phyloP scores from a whole-genome alignment of 257 asterid species.

The Anisodus acutangulus region DNA sequence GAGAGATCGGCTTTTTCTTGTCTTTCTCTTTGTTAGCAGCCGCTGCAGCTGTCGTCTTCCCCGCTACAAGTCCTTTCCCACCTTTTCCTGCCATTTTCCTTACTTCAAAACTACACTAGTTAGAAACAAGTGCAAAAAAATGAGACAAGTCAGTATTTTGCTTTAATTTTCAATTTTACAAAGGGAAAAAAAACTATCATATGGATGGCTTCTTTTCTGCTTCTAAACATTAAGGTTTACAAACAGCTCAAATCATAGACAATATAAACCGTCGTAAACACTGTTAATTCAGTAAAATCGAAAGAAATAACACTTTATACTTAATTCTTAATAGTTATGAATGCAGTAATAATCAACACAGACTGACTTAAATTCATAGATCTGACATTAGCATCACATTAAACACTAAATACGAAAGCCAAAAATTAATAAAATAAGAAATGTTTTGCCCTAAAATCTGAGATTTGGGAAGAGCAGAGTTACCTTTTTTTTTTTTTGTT shows the following conservation, averaged over 20 bases:
- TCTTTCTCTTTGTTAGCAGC: constrained; percentile 82
- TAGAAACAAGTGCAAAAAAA: neutral
- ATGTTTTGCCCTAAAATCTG: too few relatives aligned
- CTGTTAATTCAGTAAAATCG: neutral
- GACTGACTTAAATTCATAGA: neutral
- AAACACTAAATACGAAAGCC: neutral
- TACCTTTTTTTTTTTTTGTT: neutral
- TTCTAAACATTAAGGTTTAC: neutral
- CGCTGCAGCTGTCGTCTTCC: constrained; percentile 81
- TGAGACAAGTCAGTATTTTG: neutral
- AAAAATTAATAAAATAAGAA: too few relatives aligned
- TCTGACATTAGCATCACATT: neutral
- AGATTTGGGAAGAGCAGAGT: neutral
- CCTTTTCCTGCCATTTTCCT: constrained; percentile 91
- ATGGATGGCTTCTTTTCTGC: neutral
- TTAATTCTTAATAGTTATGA: neutral
- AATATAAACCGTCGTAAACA: neutral
- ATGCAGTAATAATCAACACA: neutral
- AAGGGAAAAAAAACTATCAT: neutral
- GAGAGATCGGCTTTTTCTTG: constrained; percentile 79
- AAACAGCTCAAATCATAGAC: neutral
- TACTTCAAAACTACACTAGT: neutral
- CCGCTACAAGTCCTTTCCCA: constrained; percentile 95
- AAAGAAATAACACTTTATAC: too few relatives aligned
- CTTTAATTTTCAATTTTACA: neutral